Conservation (phyloP, 306 rosid species). For the Cucurbita ficifolia region DNA sequence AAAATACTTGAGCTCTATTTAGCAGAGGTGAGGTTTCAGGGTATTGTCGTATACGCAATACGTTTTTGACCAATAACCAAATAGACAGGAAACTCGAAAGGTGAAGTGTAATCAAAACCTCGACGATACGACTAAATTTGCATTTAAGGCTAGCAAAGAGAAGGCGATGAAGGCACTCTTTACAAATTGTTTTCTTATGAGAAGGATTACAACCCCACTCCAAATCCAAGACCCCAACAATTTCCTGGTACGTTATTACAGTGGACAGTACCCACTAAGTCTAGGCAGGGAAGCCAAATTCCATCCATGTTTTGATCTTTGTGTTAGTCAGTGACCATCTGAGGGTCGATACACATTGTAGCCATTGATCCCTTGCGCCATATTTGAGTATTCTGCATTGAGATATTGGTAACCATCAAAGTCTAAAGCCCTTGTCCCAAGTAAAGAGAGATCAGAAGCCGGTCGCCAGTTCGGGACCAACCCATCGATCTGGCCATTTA, state of each 20-base stretch:
- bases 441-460: slow-evolving; percentile 41
- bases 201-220: slow-evolving; percentile 63
- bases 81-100: not conserved
- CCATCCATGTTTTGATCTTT: slow-evolving; percentile 17
- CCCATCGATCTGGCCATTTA: slow-evolving; percentile 71
- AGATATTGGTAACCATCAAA: slow-evolving; percentile 47
- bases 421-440: slow-evolving; percentile 43
- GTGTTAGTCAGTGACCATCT: slow-evolving; percentile 36
- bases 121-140: not conserved
- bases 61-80: not conserved
- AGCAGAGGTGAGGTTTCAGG: not conserved
- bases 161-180: slow-evolving; percentile 48
- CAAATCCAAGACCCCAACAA: slow-evolving; percentile 52
- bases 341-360: slow-evolving; percentile 78
- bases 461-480: slow-evolving; percentile 54
- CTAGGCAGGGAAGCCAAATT: slow-evolving; percentile 7
- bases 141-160: slow-evolving; percentile 3
- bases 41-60: not conserved
- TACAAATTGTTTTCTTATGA: slow-evolving; percentile 62
- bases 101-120: slow-evolving; percentile 5
- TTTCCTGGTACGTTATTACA: slow-evolving; percentile 64
- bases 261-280: slow-evolving; percentile 26
- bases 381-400: slow-evolving; percentile 50
- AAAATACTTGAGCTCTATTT: not conserved
- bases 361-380: slow-evolving; percentile 53